A percentile compares a stretch with the other conserved stretches of the same genome.
Conservation (phyloP, 2,329 filamentous ascomycete genomes). For the Fragosphaeria purpurea region DNA sequence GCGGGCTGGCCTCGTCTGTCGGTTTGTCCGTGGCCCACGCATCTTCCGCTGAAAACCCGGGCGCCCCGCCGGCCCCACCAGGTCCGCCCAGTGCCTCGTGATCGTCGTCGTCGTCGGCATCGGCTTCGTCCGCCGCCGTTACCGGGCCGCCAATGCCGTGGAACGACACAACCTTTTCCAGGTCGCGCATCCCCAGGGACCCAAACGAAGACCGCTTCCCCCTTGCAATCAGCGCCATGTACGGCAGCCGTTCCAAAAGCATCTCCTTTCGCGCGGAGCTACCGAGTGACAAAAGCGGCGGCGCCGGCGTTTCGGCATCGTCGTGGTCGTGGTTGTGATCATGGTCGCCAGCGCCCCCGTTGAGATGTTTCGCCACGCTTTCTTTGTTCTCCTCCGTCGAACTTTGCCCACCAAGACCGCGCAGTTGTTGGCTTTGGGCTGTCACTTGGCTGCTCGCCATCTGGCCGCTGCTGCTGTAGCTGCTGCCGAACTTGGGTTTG, state of each 20-base stretch:
- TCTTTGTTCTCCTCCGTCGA: no score
- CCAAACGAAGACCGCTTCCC: constrained; percentile 26
- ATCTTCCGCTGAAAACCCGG: constrained; percentile 24
- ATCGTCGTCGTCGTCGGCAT: constrained; percentile 34
- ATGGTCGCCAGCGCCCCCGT: no score
- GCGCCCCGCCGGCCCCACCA: not conserved
- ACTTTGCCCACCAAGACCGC: no score
- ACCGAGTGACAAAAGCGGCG: constrained; percentile 45
- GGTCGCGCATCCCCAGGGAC: constrained; percentile 38
- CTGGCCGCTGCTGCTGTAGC: constrained; percentile 1
- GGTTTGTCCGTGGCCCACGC: constrained; percentile 54
- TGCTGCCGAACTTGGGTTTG: constrained; percentile 23
- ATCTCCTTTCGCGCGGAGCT: constrained; percentile 61
- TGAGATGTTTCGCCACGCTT: no score
- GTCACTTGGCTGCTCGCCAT: not conserved
- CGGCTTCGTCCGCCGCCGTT: constrained; percentile 30
- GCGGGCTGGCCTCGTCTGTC: constrained; percentile 40
- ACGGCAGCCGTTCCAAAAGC: constrained; percentile 78
- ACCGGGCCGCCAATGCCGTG: constrained; percentile 41
- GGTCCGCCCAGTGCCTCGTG: not conserved
- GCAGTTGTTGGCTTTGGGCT: not conserved
- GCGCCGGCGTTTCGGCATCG: constrained; percentile 1
- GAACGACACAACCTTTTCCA: constrained; percentile 61
- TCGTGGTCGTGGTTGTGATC: not conserved
- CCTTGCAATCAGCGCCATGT: constrained; percentile 59